phyloP scores from a whole-genome alignment of 352 stramenopile genomes.

The Phytophthora hybrid region DNA sequence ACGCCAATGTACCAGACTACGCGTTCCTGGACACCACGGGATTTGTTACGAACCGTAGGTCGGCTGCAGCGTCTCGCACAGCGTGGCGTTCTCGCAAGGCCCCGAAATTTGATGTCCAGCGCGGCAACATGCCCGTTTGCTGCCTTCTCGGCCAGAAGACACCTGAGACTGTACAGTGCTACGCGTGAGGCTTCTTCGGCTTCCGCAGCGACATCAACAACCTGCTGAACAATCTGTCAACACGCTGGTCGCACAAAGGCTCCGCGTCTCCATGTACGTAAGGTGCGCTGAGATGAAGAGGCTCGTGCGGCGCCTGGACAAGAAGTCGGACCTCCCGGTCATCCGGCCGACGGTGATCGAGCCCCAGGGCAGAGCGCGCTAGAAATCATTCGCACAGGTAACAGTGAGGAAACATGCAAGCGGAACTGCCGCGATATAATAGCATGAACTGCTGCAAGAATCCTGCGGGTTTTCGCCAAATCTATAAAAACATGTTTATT shows the following conservation, averaged over 20 bases:
- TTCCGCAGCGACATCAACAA: conserved; percentile 48
- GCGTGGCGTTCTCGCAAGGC: conserved; percentile 43
- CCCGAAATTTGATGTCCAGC: conserved; percentile 65
- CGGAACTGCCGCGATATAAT: no score
- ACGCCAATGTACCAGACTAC: conserved; percentile 53
- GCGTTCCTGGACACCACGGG: conserved; percentile 53
- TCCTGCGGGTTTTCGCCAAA: no score
- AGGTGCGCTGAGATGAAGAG: conserved; percentile 75
- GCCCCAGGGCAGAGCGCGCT: not conserved
- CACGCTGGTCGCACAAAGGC: conserved; percentile 53
- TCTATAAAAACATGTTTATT: no score
- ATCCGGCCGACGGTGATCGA: conserved; percentile 34
- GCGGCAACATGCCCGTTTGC: conserved; percentile 62
- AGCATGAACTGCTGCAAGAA: no score
- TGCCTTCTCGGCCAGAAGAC: conserved; percentile 55
- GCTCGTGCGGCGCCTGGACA: conserved; percentile 58
- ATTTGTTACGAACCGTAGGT: conserved; percentile 17
- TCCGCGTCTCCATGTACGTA: conserved; percentile 41
- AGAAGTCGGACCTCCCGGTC: conserved; percentile 35
- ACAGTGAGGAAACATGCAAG: not conserved
- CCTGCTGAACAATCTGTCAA: conserved; percentile 51
- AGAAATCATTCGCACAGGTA: not conserved
- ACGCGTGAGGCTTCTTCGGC: conserved; percentile 56
- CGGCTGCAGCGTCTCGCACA: conserved; percentile 48
- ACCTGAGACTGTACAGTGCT: conserved; percentile 54